phyloP scores from a whole-genome alignment of 1,284 basidiomycete species.

The Papiliotrema fonsecae region DNA sequence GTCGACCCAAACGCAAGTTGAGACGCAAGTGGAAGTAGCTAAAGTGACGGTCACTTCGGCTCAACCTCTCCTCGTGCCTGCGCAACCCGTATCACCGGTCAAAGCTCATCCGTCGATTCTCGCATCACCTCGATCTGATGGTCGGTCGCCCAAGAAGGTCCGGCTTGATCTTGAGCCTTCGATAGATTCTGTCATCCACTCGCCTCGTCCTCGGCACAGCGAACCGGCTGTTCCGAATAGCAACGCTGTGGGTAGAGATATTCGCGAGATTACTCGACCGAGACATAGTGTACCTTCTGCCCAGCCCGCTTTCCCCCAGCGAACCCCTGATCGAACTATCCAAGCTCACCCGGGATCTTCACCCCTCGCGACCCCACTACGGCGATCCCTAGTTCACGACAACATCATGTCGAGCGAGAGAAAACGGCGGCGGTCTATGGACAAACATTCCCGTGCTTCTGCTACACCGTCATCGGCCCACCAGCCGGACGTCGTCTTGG shows the following conservation, averaged over 20 bases:
- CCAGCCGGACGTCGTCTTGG: constrained; percentile 8
- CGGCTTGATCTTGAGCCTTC: neutral
- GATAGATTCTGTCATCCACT: too few relatives aligned
- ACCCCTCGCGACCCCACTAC: neutral
- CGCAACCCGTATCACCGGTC: neutral
- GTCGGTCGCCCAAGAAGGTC: constrained; percentile 1
- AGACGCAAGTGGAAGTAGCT: too few relatives aligned
- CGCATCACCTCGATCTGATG: neutral
- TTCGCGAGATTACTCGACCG: neutral
- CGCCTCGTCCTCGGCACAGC: neutral
- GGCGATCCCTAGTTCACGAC: constrained; percentile 11
- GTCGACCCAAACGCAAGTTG: too few relatives aligned
- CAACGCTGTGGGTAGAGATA: neutral
- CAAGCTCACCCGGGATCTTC: neutral
- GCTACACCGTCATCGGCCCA: neutral
- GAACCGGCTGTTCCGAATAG: neutral
- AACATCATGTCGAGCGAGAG: constrained; percentile 7
- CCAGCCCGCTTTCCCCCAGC: neutral
- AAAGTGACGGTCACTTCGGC: too few relatives aligned
- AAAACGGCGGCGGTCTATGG: constrained; percentile 10
- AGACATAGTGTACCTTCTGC: neutral
- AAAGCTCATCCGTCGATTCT: neutral
- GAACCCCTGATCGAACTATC: neutral
- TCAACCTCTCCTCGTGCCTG: too few relatives aligned
- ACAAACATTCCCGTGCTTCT: too few relatives aligned